Evolutionary conservation across 2,329 filamentous ascomycete species (phyloP).

Genomic region (Neocucurbitaria cava): DNA sequence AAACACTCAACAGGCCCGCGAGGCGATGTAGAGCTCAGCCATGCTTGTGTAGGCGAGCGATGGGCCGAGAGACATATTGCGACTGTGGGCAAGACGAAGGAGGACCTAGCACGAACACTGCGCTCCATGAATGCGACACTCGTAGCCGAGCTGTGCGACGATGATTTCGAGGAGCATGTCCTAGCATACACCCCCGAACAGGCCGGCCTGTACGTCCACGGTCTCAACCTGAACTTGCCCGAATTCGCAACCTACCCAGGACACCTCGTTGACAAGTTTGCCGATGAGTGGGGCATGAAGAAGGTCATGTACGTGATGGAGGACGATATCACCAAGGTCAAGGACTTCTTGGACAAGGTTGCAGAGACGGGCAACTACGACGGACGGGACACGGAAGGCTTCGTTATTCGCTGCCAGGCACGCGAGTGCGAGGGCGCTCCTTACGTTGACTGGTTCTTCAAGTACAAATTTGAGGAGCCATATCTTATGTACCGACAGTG

Average conservation of each 20-base stretch:
- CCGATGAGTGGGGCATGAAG: conserved; percentile 90
- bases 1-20: conserved; percentile 93
- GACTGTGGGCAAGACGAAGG: conserved; percentile 76
- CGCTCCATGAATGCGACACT: conserved; percentile 86
- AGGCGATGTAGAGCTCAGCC: conserved; percentile 74
- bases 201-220: conserved; percentile 92
- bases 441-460: conserved; percentile 98
- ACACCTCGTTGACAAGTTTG: conserved; percentile 84
- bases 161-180: conserved; percentile 96
- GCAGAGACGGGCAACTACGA: conserved; percentile 89
- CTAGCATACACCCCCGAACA: conserved; percentile 82
- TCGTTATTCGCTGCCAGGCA: conserved; percentile 88
- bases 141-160: conserved; percentile 95
- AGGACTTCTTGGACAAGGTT: conserved; percentile 79
- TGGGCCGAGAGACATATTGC: conserved; percentile 83
- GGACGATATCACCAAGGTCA: conserved; percentile 75
- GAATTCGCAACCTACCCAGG: conserved; percentile 88
- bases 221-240: conserved; percentile 94
- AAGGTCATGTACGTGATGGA: conserved; percentile 83
- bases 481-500: conserved; percentile 99
- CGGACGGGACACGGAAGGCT: conserved; percentile 93
- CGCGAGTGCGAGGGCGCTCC: conserved; percentile 59
- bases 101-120: conserved; percentile 78
- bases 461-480: conserved; percentile 99
- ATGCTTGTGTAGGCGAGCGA: conserved; percentile 81